Evolutionary conservation across 495 filamentous ascomycete genomes (phyloP), one percentile per base, ranked within the genome.

Genomic region (Viridothelium virens): DNA sequence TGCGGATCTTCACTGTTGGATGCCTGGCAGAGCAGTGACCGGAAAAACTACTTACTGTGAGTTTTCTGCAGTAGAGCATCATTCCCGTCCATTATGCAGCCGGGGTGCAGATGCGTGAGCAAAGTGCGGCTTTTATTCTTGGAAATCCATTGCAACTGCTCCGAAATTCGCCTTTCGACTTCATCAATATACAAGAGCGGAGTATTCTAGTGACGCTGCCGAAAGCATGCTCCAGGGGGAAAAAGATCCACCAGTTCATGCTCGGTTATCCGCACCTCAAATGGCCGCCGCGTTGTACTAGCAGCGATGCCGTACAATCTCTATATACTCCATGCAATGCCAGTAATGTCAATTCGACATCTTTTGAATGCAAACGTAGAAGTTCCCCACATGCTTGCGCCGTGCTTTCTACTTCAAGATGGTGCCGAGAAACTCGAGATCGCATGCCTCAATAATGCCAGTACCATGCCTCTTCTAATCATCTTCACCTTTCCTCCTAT

Each of bases 401-500:
- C 5, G 31, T 14, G 31, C 53, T 59, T 36, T 18, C 14, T 34
- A 7, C 41, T 44, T 44, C 41, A 7, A 7, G 7, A 14, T 44
- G 41, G 41, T 44, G 41, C 41, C 14, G 41, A 44, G 41, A 44
- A 25, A 4, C 31, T 36, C 31, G 25, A 59, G 14, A 59, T 36
- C n/a, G 53, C 0, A 7, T 10, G 25, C 31, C 10, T 59, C 3
- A 5, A 36, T 18, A 59, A 0, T 25, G 25, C 25, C 25, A 7
- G 6, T 36, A 2, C 53, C 11, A 25, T 2, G 5, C 10, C 18
- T 2, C 18, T 18, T 34, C n/a, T 59, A 41, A 39, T 64, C 62
- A 2, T 46, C 37, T 53, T 75, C 73, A 62, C 82, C 77, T 6
- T 79, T 74, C 38, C 76, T 69, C 63, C 75, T 71, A 56, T 78